phyloP scores from a whole-genome alignment of 2,329 filamentous ascomycete genomes.

The Aureobasidium lini region DNA sequence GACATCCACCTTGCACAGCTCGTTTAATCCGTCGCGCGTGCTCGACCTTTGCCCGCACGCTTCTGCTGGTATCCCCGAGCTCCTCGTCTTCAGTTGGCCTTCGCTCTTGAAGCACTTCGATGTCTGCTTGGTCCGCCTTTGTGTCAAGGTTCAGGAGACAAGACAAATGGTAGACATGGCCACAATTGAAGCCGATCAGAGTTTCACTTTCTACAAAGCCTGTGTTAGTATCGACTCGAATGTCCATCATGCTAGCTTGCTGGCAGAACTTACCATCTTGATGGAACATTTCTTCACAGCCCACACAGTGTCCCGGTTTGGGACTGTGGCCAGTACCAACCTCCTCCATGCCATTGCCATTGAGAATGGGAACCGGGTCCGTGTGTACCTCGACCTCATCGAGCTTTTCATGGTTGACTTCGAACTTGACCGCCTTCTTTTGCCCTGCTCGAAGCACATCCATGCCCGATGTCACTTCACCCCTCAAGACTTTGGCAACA shows the following conservation, averaged over 20 bases:
- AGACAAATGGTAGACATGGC: conserved; percentile 70
- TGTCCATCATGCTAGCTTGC: background rate
- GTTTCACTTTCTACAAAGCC: conserved; percentile 53
- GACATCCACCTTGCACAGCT: conserved; percentile 42
- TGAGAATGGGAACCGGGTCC: conserved; percentile 20
- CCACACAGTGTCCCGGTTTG: conserved; percentile 33
- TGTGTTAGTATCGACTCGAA: background rate
- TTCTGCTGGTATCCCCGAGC: conserved; percentile 40
- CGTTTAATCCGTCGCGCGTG: conserved; percentile 72
- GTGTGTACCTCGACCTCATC: conserved; percentile 29
- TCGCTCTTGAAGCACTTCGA: conserved; percentile 37
- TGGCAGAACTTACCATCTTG: conserved; percentile 28
- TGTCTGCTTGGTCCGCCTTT: conserved; percentile 34
- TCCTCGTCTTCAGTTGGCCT: conserved; percentile 33
- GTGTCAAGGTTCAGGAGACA: conserved; percentile 52
- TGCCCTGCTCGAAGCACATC: conserved; percentile 71
- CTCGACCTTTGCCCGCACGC: conserved; percentile 79
- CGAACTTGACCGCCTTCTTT: conserved; percentile 80
- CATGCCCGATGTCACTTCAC: conserved; percentile 82
- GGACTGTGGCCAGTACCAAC: conserved; percentile 15
- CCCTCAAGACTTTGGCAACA: conserved; percentile 75
- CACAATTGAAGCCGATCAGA: conserved; percentile 72
- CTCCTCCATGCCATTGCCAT: conserved; percentile 18
- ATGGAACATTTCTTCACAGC: conserved; percentile 31
- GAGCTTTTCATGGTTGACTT: conserved; percentile 49